Conservation (phyloP, 805 yeast genomes). For the Saturnispora silvae region DNA sequence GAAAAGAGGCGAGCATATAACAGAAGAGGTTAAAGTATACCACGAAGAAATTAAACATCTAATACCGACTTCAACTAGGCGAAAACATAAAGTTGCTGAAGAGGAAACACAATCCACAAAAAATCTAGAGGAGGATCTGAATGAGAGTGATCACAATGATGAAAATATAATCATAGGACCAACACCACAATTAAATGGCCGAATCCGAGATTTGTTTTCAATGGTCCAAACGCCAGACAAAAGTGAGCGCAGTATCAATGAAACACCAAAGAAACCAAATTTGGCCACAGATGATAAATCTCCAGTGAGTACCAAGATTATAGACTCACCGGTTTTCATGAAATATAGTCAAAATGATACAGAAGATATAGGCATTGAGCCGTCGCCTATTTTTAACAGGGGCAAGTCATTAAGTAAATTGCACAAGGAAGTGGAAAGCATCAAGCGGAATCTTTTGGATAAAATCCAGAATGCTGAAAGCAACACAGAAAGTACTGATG, state of each 20-base stretch:
- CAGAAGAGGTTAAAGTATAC: not conserved
- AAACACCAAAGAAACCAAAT: not conserved
- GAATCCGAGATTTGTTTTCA: conserved; percentile 65
- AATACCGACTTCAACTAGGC: no score
- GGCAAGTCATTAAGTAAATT: not conserved
- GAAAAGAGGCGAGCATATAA: not conserved
- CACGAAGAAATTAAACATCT: no score
- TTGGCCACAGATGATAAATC: not conserved
- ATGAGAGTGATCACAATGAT: conserved; percentile 10
- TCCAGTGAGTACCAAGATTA: no score
- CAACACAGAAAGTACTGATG: not conserved
- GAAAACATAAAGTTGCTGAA: no score
- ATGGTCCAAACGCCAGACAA: conserved; percentile 17
- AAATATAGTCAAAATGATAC: not conserved
- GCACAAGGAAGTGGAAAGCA: conserved; percentile 11
- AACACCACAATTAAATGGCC: conserved; percentile 77
- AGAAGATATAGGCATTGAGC: not conserved
- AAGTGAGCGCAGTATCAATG: not conserved
- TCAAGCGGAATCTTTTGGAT: conserved; percentile 22
- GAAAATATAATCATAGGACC: conserved; percentile 52
- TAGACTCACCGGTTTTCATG: not conserved
- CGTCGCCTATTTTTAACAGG: conserved; percentile 3
- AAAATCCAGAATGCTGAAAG: not conserved
- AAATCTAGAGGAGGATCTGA: conserved; percentile 6
- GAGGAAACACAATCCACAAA: no score